A percentile compares a stretch with the other conserved stretches of the same genome.
Evolutionary conservation across 345 rosid species (phyloP).

Genomic region (Leavenworthia alabamica): DNA sequence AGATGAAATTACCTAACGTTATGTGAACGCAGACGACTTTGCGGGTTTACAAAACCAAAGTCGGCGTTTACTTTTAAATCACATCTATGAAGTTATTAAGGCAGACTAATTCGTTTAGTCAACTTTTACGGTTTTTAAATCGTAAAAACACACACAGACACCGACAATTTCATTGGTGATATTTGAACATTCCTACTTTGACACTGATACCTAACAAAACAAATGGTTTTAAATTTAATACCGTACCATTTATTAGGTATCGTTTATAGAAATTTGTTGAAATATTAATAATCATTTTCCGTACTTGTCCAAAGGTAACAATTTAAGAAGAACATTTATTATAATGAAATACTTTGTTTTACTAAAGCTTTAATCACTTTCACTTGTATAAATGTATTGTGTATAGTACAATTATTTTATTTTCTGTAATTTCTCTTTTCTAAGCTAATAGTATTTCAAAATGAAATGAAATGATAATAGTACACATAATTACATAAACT

Average conservation of each 20-base stretch:
- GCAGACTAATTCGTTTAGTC: not conserved
- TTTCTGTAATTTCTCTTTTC: not conserved
- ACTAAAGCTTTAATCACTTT: not conserved
- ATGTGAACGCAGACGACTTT: not conserved
- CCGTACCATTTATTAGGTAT: constrained; percentile 11
- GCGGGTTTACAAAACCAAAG: not conserved
- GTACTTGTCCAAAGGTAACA: constrained; percentile 13
- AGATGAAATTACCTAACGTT: not conserved
- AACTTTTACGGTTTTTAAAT: not conserved
- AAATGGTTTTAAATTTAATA: not conserved
- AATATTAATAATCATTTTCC: not conserved
- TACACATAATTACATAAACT: not conserved
- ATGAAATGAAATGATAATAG: not conserved
- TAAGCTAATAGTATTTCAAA: not conserved
- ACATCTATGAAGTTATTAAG: not conserved
- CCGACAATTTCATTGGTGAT: constrained; percentile 6
- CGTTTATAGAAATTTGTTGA: constrained; percentile 1
- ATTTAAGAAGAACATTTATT: not conserved
- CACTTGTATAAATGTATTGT: not conserved
- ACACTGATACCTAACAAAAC: constrained; percentile 6
- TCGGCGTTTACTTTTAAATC: not conserved
- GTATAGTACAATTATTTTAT: not conserved
- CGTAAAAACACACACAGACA: not conserved
- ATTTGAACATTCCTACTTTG: constrained; percentile 4
- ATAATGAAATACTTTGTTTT: not conserved